Evolutionary conservation across 2,329 filamentous ascomycete species (phyloP), one percentile per base, ranked within the genome.

Genomic region (Talaromyces albobiverticillius): DNA sequence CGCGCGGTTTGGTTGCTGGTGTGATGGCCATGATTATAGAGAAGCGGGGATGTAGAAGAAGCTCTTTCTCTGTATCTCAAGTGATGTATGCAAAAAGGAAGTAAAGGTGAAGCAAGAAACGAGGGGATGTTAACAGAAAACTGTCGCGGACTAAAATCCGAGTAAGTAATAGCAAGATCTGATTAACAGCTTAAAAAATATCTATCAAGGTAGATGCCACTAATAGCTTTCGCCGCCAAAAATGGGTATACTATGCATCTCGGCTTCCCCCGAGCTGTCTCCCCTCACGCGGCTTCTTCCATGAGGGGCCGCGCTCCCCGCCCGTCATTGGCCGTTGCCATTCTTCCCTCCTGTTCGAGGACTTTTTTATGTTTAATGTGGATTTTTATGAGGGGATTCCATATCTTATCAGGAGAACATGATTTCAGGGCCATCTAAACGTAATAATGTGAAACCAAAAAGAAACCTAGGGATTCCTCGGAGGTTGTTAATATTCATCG

Each of bases 1-100:
- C 72, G 18, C 71, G 68, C 11, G 74, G 74, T 59, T 74, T 76
- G n/a, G 23, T 29, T 9, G 42, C 14, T 23, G 41, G 32, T 25
- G 23, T 20, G 32, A 53, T 45, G 50, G 50, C 40, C 42, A 53
- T 52, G 16, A 18, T 53, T 46, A 32, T 36, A 36, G 20, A 18
- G 3, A 26, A 38, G 40, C 32, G 46, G 34, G n/a, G 23, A 11
- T 22, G 25, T 8, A 36, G 40, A 43, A 18, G 40, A 26, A 16
- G 22, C 40, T 43, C 38, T 41, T 10, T 16, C 18, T 46, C 5
- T 25, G 20, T 11, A 22, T 38, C 6, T 4, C 31, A 16, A 14
- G 14, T 42, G 40, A 25, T 43, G 1, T 45, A 18, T 13, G 20
- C 18, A 14, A 25, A 32, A 16, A 26, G 31, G 20, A 32, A 20